Evolutionary conservation across 768 basidiomycete species (phyloP), one percentile per base, ranked within the genome.

Genomic region (Termitomyces sp.): DNA sequence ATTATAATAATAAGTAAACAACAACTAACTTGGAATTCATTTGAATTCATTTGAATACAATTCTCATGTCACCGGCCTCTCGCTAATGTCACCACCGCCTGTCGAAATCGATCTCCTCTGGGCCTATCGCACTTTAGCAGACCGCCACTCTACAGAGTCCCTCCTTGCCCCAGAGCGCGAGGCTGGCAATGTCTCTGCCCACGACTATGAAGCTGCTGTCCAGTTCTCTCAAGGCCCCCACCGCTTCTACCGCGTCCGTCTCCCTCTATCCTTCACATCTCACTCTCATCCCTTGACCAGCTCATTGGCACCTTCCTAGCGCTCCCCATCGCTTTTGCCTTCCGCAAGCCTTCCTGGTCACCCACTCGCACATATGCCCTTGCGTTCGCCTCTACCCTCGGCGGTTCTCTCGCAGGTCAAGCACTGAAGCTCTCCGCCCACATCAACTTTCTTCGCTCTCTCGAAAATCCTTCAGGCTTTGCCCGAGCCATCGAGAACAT

Each of bases 161-260:
- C 78, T 84, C 43, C 75, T 85, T 24, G 67, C 73, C 5, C 82
- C 82, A 50, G 77, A 85, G 61, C 75, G 76, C 50, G 79, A 84
- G 35, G 65, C 71, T n/a, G 83, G 81, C 16, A 72, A 74, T 61
- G 69, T 85, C 56, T 74, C 77, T 5, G 65, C 63, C 20, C 78
- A 76, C 54, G 87, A 89, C 73, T 87, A 80, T 66, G 75, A 86
- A 0, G 67, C 78, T 11, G 80, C 85, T 4, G 65, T 74, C 56
- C 66, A 66, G 28, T 88, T 87, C 72, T 68, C 85, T 28, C 79
- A 85, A 38, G 78, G 76, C 40, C 63, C 66, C n/a, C 70, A 74
- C 56, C 73, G 70, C 45, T 66, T 70, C 61, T 76, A 76, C 62
- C 69, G 66, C 40, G 77, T 79, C 56, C 56, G 74, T 56, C 41